A percentile compares a stretch with the other conserved stretches of the same genome.
These are phyloP conservation scores for Xylariales sp. DNA, from an alignment of 2,329 filamentous ascomycete species.

Conservation along the genomic window DNA sequence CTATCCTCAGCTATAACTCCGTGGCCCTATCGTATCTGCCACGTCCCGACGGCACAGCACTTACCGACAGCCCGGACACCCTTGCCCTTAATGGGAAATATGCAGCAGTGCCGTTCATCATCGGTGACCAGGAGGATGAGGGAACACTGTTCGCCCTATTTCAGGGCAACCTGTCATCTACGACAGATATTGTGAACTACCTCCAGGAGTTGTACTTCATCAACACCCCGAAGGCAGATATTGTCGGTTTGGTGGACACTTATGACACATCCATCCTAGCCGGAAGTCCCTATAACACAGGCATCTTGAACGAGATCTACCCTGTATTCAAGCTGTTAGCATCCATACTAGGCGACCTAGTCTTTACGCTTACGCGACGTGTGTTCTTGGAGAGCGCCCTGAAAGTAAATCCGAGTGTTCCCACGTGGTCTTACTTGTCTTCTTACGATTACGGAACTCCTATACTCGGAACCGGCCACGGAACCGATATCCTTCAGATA, in stretches of 20 bases:
- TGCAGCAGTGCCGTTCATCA: conserved; percentile 58
- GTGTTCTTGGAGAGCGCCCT: not conserved
- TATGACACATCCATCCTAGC: conserved; percentile 40
- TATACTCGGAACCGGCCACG: conserved; percentile 61
- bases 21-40: conserved; percentile 60
- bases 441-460: conserved; percentile 57
- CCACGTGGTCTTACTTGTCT: conserved; percentile 56
- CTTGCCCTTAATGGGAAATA: conserved; percentile 36
- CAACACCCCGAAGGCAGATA: conserved; percentile 33
- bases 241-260: conserved; percentile 46
- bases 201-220: conserved; percentile 48
- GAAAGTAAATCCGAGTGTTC: conserved; percentile 38
- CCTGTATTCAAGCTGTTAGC: conserved; percentile 62
- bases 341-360: conserved; percentile 59
- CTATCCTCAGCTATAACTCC: conserved; percentile 49
- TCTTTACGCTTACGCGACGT: conserved; percentile 55
- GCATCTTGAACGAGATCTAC: conserved; percentile 54
- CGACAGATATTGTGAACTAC: conserved; percentile 48
- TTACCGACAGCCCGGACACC: conserved; percentile 35
- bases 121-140: conserved; percentile 63
- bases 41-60: conserved; percentile 16
- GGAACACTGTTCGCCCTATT: conserved; percentile 59
- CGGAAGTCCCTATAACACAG: conserved; percentile 58
- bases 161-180: conserved; percentile 54
- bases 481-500: conserved; percentile 43